A percentile compares a stretch with the other conserved stretches of the same genome.
Evolutionary conservation across 2,329 filamentous ascomycete species (phyloP).

Genomic region (Colletotrichum falcatum): DNA sequence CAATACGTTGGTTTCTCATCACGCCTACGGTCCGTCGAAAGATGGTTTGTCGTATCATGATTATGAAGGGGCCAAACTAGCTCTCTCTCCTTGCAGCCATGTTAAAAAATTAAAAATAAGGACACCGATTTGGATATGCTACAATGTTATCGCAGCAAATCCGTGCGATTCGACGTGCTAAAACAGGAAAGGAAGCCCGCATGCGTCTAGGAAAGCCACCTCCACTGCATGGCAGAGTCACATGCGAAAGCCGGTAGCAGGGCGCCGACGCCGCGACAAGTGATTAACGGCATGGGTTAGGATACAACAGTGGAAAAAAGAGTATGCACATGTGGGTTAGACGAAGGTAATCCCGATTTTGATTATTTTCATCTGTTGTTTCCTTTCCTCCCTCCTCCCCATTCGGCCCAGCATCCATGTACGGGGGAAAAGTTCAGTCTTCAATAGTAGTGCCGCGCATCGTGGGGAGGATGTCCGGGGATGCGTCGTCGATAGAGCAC

Average conservation of each 20-base stretch:
- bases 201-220: constrained; percentile 3
- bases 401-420: constrained; percentile 32
- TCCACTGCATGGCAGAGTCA: not conserved
- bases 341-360: constrained; percentile 28
- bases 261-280: not conserved
- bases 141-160: not conserved
- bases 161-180: no score
- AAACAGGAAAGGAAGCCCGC: not conserved
- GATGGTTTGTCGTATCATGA: not conserved
- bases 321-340: not conserved
- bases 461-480: not conserved
- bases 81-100: not conserved
- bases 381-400: constrained; percentile 13
- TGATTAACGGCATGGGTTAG: no score
- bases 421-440: constrained; percentile 30
- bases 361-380: constrained; percentile 8
- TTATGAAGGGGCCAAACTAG: not conserved
- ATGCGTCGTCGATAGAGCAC: constrained; percentile 10
- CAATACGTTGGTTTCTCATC: constrained; percentile 23
- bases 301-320: not conserved
- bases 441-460: constrained; percentile 14
- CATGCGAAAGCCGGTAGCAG: not conserved
- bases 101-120: no score
- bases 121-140: not conserved
- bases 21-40: not conserved